Evolutionary conservation across 2,329 filamentous ascomycete species (phyloP).

Genomic region (Parafenestella ontariensis): DNA sequence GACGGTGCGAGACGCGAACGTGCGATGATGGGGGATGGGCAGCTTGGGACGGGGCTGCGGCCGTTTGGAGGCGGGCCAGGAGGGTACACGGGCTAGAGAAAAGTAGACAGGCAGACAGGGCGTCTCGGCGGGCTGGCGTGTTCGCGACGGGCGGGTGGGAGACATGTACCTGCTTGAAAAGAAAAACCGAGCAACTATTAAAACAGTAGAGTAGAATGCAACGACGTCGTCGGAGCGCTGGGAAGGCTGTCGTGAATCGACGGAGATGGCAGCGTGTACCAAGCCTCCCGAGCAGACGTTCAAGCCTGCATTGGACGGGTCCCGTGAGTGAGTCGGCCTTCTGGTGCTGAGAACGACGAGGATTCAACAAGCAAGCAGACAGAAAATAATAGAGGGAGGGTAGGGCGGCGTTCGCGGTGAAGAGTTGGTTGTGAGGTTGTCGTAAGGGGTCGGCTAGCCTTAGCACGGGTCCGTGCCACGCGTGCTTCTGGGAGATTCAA

Average conservation of each 20-base stretch:
- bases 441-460: constrained; percentile 6
- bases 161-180: constrained; percentile 38
- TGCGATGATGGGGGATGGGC: constrained; percentile 12
- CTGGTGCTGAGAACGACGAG: constrained; percentile 30
- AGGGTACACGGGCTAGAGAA: constrained; percentile 22
- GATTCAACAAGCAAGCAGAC: constrained; percentile 39
- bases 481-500: neutral
- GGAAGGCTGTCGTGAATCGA: constrained; percentile 48
- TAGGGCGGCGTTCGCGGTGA: constrained; percentile 33
- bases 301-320: constrained; percentile 49
- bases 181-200: constrained; percentile 44
- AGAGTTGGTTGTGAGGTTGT: constrained; percentile 27
- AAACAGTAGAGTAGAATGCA: constrained; percentile 47
- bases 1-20: constrained; percentile 5
- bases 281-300: constrained; percentile 48
- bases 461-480: constrained; percentile 1
- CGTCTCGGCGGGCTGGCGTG: constrained; percentile 25
- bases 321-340: constrained; percentile 30
- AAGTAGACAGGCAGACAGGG: too few relatives aligned
- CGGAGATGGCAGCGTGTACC: constrained; percentile 51
- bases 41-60: constrained; percentile 9
- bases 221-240: constrained; percentile 37
- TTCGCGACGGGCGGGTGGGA: constrained; percentile 19
- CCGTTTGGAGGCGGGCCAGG: constrained; percentile 23
- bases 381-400: constrained; percentile 45